phyloP scores from a whole-genome alignment of 2,329 filamentous ascomycete genomes.

The Trichoderma cornu-damae region DNA sequence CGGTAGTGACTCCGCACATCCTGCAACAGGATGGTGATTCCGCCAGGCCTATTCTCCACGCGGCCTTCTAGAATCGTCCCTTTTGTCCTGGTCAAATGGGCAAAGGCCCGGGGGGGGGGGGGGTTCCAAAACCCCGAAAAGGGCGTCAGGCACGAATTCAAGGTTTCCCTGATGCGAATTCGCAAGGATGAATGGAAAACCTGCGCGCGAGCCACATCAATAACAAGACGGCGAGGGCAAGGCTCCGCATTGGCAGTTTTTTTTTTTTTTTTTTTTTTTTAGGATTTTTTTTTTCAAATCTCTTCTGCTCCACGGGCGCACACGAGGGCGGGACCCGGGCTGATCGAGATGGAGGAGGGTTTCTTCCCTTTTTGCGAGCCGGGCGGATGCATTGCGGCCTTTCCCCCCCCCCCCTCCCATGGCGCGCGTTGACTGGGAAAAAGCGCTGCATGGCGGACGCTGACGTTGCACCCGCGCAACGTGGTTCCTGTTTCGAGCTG shows the following conservation, averaged over 20 bases:
- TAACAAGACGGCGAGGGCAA: background rate
- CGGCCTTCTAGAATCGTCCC: background rate
- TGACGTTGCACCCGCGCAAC: background rate
- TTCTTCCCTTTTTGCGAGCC: background rate
- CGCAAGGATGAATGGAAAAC: background rate
- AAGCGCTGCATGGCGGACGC: background rate
- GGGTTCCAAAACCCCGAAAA: no score
- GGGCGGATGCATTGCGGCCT: background rate
- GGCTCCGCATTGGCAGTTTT: background rate
- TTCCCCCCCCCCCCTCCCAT: background rate
- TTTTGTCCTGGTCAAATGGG: background rate
- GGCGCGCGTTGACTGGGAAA: background rate
- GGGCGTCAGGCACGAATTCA: background rate
- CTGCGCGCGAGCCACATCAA: background rate
- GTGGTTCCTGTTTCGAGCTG: slow-evolving; percentile 7
- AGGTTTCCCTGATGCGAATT: background rate
- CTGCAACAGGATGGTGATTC: background rate
- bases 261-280: no score
- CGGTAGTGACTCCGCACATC: no score
- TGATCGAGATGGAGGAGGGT: slow-evolving; percentile 3
- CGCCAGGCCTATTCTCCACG: background rate
- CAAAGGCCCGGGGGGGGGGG: no score
- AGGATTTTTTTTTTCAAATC: no score
- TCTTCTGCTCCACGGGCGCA: background rate
- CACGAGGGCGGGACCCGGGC: background rate